Percentiles rank a stretch among this genome's conserved stretches.
phyloP scores from a whole-genome alignment of 2,329 filamentous ascomycete species.

The Arthrobotrys conoides region DNA sequence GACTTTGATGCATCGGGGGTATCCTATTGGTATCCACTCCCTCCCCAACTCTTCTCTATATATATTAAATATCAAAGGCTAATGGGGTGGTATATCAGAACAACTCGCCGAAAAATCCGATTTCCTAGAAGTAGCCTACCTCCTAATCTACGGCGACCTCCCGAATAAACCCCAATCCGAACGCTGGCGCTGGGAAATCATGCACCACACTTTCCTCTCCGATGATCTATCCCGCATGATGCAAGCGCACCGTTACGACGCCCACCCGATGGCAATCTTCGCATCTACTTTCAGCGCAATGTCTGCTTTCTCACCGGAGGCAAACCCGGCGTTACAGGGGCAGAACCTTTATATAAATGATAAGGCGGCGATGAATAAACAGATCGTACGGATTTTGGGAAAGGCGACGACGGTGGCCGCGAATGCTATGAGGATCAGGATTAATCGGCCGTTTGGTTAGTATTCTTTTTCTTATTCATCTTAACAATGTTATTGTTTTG shows the following conservation, averaged over 20 bases:
- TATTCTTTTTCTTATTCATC: no score
- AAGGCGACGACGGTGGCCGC: conserved; percentile 71
- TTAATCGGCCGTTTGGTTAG: conserved; percentile 71
- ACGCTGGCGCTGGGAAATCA: conserved; percentile 70
- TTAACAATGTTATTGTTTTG: neutral
- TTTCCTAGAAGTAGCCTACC: conserved; percentile 71
- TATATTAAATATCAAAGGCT: neutral
- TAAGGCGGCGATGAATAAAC: conserved; percentile 69
- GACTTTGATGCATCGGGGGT: conserved; percentile 71
- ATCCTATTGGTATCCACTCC: conserved; percentile 67
- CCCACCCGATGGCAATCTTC: conserved; percentile 72
- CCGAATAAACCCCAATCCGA: conserved; percentile 68
- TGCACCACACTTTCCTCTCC: conserved; percentile 70
- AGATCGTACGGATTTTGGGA: conserved; percentile 71
- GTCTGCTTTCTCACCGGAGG: conserved; percentile 71
- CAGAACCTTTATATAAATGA: conserved; percentile 71
- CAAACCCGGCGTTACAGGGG: conserved; percentile 71
- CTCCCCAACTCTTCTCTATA: neutral
- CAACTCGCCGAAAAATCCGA: conserved; percentile 70
- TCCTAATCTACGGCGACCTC: conserved; percentile 72
- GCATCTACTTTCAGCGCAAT: conserved; percentile 71
- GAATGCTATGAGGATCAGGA: conserved; percentile 71
- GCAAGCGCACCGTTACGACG: conserved; percentile 66
- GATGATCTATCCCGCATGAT: conserved; percentile 59
- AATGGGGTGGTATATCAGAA: conserved; percentile 64